These are phyloP conservation scores for Alloteropsis semialata DNA, from an alignment of 176 grass and related monocot genomes.

Conservation along the genomic window DNA sequence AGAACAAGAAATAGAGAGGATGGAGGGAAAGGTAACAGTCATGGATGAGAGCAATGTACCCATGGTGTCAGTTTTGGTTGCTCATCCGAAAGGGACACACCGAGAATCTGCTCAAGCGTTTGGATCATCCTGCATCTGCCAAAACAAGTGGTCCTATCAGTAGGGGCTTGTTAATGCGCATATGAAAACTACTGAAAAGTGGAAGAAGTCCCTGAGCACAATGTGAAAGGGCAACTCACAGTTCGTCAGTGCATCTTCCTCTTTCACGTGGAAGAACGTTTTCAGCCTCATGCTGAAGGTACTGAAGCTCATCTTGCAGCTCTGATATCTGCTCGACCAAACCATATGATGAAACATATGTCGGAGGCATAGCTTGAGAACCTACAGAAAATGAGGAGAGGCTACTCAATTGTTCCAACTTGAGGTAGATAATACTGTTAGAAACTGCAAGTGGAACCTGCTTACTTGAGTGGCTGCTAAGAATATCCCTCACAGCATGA, in stretches of 20 bases:
- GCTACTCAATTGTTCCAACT: conserved; percentile 11
- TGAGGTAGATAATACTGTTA: background rate
- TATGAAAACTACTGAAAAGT: conserved; percentile 1
- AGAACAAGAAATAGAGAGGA: background rate
- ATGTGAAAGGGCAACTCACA: conserved; percentile 45
- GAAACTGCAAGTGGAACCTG: background rate
- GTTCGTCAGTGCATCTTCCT: conserved; percentile 69
- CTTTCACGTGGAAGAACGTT: conserved; percentile 77
- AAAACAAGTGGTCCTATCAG: conserved; percentile 8
- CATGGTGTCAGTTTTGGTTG: conserved; percentile 75
- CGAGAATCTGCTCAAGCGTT: conserved; percentile 68
- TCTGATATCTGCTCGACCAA: conserved; percentile 78
- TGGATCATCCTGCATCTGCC: conserved; percentile 81
- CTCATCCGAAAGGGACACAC: conserved; percentile 52
- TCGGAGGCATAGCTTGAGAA: conserved; percentile 44
- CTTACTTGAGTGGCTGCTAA: conserved; percentile 76
- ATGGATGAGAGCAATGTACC: conserved; percentile 49
- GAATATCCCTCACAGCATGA: conserved; percentile 74
- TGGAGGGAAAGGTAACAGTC: background rate
- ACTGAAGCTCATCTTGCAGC: conserved; percentile 57
- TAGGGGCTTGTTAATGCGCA: background rate
- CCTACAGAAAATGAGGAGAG: conserved; percentile 39
- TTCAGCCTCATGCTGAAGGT: conserved; percentile 81
- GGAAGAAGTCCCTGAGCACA: background rate
- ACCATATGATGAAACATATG: conserved; percentile 85